Evolutionary conservation across 805 yeast genomes (phyloP), one percentile per base, ranked within the genome.

Genomic region (Metschnikowia baotianmanensis): DNA sequence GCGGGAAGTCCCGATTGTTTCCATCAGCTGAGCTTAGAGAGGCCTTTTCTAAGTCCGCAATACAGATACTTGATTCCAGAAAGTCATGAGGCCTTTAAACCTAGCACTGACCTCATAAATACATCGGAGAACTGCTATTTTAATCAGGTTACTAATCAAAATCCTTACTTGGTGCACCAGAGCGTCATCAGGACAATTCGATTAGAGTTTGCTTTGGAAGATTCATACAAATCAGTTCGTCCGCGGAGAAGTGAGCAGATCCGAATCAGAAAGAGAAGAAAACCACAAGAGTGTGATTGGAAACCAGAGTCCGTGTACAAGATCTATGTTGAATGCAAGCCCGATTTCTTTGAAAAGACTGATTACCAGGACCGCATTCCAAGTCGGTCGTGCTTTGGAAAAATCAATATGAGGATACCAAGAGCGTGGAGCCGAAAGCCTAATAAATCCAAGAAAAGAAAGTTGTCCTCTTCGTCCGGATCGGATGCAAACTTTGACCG

Each of bases 391-490:
- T 65, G 72, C 44, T 67, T 67, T 43, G 73, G 73, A 6, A 59
- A 56, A 31, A 60, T 67, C 27, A 67, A 65, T 45, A 67, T 67
- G 73, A 51, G 73, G 38, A 51, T 46, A 25, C 62, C 61, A 29
- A 45, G 67, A 18, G 73, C 73, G 6, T 67, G 73, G 73, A 47
- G 53, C 3, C 53, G 72, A 26, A 50, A 51, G 12, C 60, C 56
- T 13, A 52, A 52, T 29, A 45, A 41, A 17, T 42, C 49, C 6
- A 48, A 48, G 19, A 35, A 36, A 19, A 42, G 40, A n/a, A 41
- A 41, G 31, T 20, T 36, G 34, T 26, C 40, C 6, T 26, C 39
- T 10, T 36, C 44, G 2, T 36, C 40, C 5, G 44, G 23, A 23
- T 19, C 37, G 26, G 43, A 40, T 19, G 19, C 33, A 13, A 31